phyloP scores from a whole-genome alignment of 441 rosid genomes.

The Lepidium campestre region DNA sequence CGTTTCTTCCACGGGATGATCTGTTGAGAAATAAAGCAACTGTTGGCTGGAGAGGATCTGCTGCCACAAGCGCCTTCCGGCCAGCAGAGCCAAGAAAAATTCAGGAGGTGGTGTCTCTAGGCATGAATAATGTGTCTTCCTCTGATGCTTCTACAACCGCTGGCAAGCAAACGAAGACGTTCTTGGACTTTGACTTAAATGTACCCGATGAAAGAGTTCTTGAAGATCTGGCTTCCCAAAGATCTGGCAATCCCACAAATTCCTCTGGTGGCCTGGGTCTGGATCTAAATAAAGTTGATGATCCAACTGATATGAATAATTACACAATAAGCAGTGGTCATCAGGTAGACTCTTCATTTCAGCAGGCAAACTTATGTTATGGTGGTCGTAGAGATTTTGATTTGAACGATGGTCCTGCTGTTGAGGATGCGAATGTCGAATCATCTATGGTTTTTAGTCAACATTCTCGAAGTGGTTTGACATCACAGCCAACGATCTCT shows the following conservation, averaged over 20 bases:
- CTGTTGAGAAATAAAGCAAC: conserved; percentile 56
- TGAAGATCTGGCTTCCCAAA: conserved; percentile 57
- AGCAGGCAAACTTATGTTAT: conserved; percentile 33
- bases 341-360: conserved; percentile 35
- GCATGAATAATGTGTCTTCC: conserved; percentile 22
- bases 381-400: conserved; percentile 65
- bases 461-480: conserved; percentile 38
- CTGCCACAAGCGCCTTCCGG: conserved; percentile 98
- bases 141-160: conserved; percentile 35
- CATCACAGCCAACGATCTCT: conserved; percentile 44
- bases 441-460: conserved; percentile 40
- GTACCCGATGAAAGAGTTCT: conserved; percentile 72
- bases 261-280: conserved; percentile 69
- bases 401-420: conserved; percentile 83
- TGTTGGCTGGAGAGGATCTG: conserved; percentile 98
- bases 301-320: conserved; percentile 45
- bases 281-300: conserved; percentile 76
- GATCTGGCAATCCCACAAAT: conserved; percentile 34
- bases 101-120: conserved; percentile 36
- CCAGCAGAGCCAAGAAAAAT: conserved; percentile 88
- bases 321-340: conserved; percentile 32
- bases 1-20: conserved; percentile 80
- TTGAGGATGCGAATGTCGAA: conserved; percentile 52
- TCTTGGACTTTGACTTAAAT: conserved; percentile 76
- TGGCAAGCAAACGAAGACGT: conserved; percentile 47